These are phyloP conservation scores for Lindgomyces ingoldianus DNA, from an alignment of 495 filamentous ascomycete genomes.

Conservation along the genomic window DNA sequence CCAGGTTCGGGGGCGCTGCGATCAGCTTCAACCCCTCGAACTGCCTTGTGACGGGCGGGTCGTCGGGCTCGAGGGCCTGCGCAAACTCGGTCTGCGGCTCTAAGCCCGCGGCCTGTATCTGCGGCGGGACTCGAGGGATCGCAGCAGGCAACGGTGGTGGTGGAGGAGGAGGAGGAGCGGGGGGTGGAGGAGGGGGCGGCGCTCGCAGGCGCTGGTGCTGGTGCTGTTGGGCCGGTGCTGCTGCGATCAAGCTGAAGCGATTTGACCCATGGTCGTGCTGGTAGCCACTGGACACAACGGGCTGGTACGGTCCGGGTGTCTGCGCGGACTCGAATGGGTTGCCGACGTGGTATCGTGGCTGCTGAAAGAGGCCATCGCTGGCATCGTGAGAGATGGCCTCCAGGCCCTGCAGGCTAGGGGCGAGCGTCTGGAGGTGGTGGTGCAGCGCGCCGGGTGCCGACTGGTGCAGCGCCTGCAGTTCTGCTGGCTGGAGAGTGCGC, in stretches of 20 bases:
- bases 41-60: constrained; percentile 48
- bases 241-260: constrained; percentile 22
- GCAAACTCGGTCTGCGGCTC: constrained; percentile 11
- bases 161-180: background rate
- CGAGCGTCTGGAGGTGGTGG: constrained; percentile 20
- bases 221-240: background rate
- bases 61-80: constrained; percentile 9
- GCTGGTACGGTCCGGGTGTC: constrained; percentile 17
- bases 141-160: background rate
- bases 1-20: constrained; percentile 67
- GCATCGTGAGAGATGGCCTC: constrained; percentile 18
- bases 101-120: constrained; percentile 4
- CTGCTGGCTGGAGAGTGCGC: constrained; percentile 22
- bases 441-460: constrained; percentile 18
- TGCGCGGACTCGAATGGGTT: constrained; percentile 20
- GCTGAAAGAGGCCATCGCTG: constrained; percentile 26
- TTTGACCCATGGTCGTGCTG: constrained; percentile 7
- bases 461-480: constrained; percentile 25
- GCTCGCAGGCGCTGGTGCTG: background rate
- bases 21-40: constrained; percentile 61
- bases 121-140: constrained; percentile 5
- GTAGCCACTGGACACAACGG: constrained; percentile 5
- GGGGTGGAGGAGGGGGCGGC: background rate
- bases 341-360: constrained; percentile 26
- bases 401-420: constrained; percentile 25